Evolutionary conservation across 805 yeast species (phyloP).

Genomic region (Candida krabiensis): DNA sequence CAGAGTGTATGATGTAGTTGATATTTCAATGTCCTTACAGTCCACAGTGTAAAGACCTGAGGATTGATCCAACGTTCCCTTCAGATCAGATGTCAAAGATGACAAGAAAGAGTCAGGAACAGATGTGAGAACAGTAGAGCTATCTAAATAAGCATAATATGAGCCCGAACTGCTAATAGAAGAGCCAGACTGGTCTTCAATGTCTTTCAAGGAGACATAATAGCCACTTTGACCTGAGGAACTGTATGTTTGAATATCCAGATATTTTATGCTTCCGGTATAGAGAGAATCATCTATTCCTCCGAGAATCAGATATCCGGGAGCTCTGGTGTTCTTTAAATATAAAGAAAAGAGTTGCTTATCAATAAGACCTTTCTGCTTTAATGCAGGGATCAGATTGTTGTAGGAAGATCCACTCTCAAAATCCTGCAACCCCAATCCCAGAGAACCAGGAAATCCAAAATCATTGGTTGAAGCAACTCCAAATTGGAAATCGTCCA

Average conservation of each 20-base stretch:
- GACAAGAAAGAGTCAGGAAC: conserved; percentile 39
- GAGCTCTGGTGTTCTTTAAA: conserved; percentile 21
- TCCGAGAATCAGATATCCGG: conserved; percentile 34
- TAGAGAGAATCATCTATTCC: conserved; percentile 32
- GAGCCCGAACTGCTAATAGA: conserved; percentile 7
- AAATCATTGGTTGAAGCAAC: conserved; percentile 17
- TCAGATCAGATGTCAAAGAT: conserved; percentile 12
- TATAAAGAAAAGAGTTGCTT: conserved; percentile 29
- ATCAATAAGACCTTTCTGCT: conserved; percentile 28
- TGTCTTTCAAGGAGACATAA: conserved; percentile 13
- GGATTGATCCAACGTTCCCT: conserved; percentile 15
- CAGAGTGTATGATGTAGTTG: conserved; percentile 12
- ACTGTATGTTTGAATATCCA: conserved; percentile 11
- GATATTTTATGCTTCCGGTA: conserved; percentile 22
- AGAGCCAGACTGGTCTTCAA: conserved; percentile 14
- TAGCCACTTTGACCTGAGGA: conserved; percentile 17
- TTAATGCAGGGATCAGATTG: conserved; percentile 25
- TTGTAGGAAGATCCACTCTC: conserved; percentile 12
- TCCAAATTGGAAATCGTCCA: conserved; percentile 20
- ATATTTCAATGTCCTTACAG: conserved; percentile 18
- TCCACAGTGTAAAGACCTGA: conserved; percentile 23
- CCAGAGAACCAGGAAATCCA: conserved; percentile 19
- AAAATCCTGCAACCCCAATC: conserved; percentile 18
- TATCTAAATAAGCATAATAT: conserved; percentile 46
- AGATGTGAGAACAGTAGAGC: conserved; percentile 54